Base-by-base conservation (phyloP, 2,329 filamentous ascomycete genomes). In the Ceratocystis cubensis region DNA sequence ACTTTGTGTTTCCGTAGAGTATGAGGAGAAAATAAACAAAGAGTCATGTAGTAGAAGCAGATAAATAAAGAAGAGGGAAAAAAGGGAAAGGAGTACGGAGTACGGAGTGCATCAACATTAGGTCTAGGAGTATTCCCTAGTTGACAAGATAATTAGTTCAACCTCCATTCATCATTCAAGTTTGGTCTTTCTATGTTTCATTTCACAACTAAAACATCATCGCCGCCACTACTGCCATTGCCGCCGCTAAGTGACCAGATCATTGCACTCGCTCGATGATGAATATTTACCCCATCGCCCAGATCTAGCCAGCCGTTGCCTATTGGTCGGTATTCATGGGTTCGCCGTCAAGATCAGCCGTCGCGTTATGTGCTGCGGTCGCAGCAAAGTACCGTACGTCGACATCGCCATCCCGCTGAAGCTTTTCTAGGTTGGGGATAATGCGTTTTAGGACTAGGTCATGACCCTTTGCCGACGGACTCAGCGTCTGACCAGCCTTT, bases 301-400 rank as follows among this genome's bases (percentile, higher is more conserved):
- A 56, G 25, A 25, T 25, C 13, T 25, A 15, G 20, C 50, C 25
- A 56, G 50, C 50, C 25, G 30, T 28, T 33, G 76, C 81, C 80
- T 84, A 85, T 79, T 83, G 83, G 75, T 82, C 84, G 72, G 82
- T 85, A 77, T 84, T 84, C 83, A 85, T 85, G 45, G 83, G 82
- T 71, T 85, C 82, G 67, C 78, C 77, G 65, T 75, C 73, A 8
- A 57, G 53, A 70, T 75, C 73, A 57, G 79, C 80, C 62, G 78
- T 77, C 67, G 82, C 81, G 64, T 77, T 78, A 75, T 83, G 85
- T 69, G 88, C 87, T 62, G 94, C 93, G 70, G 90, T 95, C 69
- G 91, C 96, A 70, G 94, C 94, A 78, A 96, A 99, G 81, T 93
- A 99, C 76, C 94, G 86, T 73, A 99, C 94, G 78, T 99, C 94